Base-by-base conservation (phyloP, 139 green algal species). In the Bryopsis sp. region DNA sequence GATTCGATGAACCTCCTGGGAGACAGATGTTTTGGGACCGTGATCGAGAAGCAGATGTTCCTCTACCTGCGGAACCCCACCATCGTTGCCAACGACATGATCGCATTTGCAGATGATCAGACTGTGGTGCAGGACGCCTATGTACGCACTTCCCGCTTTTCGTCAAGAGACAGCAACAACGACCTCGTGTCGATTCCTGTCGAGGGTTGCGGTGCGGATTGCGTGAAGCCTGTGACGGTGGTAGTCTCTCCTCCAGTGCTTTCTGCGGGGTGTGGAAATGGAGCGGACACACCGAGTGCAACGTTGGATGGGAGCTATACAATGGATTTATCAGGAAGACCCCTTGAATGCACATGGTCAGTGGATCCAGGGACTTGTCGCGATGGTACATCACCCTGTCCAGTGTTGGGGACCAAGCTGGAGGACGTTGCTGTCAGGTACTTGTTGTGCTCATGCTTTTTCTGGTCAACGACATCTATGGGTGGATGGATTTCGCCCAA, bases 241-340 rank as follows among this genome's bases (percentile, higher is more conserved):
- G 54, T 63, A 15, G n/a, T 35, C 54, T 34, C 11, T 34, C 54
- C 54, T 15, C 15, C 54, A 15, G n/a, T n/a, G n/a, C 15, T 63
- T 7, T 63, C 54, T 19, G 54, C 19, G 7, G 54, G 54, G 11
- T 63, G 54, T 34, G 15, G 15, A 7, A 36, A 7, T 29, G 43
- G 43, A 54, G 11, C 11, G 26, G 54, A 63, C n/a, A 7, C n/a
- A 29, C 54, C 54, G 15, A 34, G n/a, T 19, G 54, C 54, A 8
- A 34, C n/a, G 7, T 63, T 63, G 11, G 54, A 63, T 29, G 54
- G n/a, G 54, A 36, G n/a, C 54, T 63, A 35, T 19, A 36, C 54
- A 11, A 33, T 29, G 7, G 54, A 63, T 19, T 19, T 34, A 11
- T 15, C 54, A 15, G 54, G 54, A 19, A n/a, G 54, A 19, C 7